A percentile compares a stretch with the other conserved stretches of the same genome.
Evolutionary conservation across 2,329 filamentous ascomycete species (phyloP).

Genomic region (Microsporum canis): DNA sequence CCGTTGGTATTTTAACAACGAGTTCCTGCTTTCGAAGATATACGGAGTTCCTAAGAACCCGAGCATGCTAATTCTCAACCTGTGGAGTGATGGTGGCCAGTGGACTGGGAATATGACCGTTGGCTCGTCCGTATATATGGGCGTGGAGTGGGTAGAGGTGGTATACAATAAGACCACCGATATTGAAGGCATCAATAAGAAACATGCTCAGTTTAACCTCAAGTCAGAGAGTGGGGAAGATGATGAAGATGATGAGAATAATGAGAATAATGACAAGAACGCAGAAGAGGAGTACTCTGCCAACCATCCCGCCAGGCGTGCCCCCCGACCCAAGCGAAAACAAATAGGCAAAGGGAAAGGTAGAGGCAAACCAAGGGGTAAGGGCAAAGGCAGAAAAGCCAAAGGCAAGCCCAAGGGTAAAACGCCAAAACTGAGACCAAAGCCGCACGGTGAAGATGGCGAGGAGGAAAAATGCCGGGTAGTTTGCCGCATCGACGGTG

Average conservation of each 20-base stretch:
- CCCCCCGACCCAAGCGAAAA: neutral
- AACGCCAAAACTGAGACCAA: neutral
- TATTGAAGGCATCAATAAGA: neutral
- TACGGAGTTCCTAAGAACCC: slow-evolving; percentile 28
- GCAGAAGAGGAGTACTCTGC: neutral
- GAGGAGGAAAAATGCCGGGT: slow-evolving; percentile 10
- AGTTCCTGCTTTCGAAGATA: slow-evolving; percentile 22
- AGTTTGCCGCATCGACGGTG: slow-evolving; percentile 14
- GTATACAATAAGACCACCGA: slow-evolving; percentile 24
- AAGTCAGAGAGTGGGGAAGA: neutral
- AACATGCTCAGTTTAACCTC: neutral
- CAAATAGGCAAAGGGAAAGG: neutral
- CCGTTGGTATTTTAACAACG: slow-evolving; percentile 29
- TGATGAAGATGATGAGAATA: slow-evolving; percentile 21
- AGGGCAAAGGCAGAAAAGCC: neutral
- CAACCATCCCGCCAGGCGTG: neutral
- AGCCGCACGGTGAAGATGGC: neutral
- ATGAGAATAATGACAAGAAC: slow-evolving; percentile 22
- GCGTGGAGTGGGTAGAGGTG: slow-evolving; percentile 34
- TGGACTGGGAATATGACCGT: slow-evolving; percentile 34
- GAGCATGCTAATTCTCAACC: slow-evolving; percentile 31
- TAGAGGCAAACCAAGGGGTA: neutral
- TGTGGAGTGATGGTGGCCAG: slow-evolving; percentile 34
- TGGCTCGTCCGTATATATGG: slow-evolving; percentile 28
- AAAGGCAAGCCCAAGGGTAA: neutral